These are phyloP conservation scores for Didymella segeticola DNA, from an alignment of 2,329 filamentous ascomycete species.

Conservation along the genomic window DNA sequence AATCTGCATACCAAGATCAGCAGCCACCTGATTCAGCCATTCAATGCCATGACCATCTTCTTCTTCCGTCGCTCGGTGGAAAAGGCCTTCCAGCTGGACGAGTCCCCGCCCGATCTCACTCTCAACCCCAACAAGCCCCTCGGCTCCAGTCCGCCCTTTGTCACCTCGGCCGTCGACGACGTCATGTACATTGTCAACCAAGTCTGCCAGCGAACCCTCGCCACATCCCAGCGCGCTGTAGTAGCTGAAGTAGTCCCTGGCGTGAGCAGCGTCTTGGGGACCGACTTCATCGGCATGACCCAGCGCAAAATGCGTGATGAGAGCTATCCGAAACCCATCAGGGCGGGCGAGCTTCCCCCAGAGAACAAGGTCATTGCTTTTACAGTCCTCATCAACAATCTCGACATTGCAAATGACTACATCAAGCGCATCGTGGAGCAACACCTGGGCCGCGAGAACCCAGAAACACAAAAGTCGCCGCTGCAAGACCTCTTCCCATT, in stretches of 20 bases:
- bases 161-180: slow-evolving; percentile 94
- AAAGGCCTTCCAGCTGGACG: slow-evolving; percentile 96
- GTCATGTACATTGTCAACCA: slow-evolving; percentile 99
- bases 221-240: slow-evolving; percentile 82
- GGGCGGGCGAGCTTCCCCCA: slow-evolving; percentile 82
- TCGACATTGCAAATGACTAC: slow-evolving; percentile 92
- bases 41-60: slow-evolving; percentile 92
- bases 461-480: slow-evolving; percentile 49
- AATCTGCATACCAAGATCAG: slow-evolving; percentile 80
- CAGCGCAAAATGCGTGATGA: slow-evolving; percentile 98
- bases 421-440: slow-evolving; percentile 81
- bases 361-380: slow-evolving; percentile 90
- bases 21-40: slow-evolving; percentile 76
- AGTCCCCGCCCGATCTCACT: slow-evolving; percentile 79
- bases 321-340: slow-evolving; percentile 80
- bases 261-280: slow-evolving; percentile 78
- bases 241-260: slow-evolving; percentile 79
- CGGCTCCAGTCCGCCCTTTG: slow-evolving; percentile 82
- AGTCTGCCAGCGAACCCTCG: slow-evolving; percentile 83
- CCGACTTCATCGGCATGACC: slow-evolving; percentile 95
- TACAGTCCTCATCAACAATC: slow-evolving; percentile 91
- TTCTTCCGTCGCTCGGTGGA: slow-evolving; percentile 97
- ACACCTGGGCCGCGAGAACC: slow-evolving; percentile 57
- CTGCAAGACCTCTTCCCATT: slow-evolving; percentile 75
- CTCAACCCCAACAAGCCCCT: slow-evolving; percentile 76